phyloP scores from a whole-genome alignment of 208 protist genomes.

The Crithidia fasciculata region DNA sequence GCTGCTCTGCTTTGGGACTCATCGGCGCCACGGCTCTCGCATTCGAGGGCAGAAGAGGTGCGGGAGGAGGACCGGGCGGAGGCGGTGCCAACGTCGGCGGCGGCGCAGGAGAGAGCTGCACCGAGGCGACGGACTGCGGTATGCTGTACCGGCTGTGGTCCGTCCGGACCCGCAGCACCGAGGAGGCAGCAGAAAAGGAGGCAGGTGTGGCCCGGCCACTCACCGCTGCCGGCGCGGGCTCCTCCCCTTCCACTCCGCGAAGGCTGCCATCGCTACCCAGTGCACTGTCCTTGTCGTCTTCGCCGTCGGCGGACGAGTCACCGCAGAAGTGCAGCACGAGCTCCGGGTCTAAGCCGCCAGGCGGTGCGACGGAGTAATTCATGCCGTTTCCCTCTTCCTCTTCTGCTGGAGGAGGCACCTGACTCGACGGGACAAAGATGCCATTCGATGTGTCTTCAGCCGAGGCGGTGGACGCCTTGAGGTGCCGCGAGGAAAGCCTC shows the following conservation, averaged over 20 bases:
- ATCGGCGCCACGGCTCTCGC: not conserved
- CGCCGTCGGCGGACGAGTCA: not conserved
- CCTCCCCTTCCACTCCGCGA: no score
- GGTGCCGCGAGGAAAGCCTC: no score
- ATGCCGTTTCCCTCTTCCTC: not conserved
- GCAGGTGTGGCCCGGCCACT: not conserved
- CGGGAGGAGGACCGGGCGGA: not conserved
- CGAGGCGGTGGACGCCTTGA: no score
- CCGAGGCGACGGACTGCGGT: not conserved
- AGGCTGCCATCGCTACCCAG: not conserved
- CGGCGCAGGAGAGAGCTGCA: conserved; percentile 8
- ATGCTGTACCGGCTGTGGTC: not conserved
- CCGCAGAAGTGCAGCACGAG: conserved; percentile 10
- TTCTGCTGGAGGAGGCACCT: not conserved
- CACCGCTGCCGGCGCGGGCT: no score
- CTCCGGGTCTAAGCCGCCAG: not conserved
- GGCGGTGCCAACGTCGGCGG: conserved; percentile 5
- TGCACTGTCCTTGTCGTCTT: not conserved
- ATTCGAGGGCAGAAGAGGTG: not conserved
- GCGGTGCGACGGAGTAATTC: not conserved
- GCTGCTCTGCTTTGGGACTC: not conserved
- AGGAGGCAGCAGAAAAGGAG: not conserved
- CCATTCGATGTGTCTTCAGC: no score
- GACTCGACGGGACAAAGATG: no score
- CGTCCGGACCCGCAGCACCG: not conserved